Conservation (phyloP, 345 rosid species). For the Erysimum cheiranthoides region DNA sequence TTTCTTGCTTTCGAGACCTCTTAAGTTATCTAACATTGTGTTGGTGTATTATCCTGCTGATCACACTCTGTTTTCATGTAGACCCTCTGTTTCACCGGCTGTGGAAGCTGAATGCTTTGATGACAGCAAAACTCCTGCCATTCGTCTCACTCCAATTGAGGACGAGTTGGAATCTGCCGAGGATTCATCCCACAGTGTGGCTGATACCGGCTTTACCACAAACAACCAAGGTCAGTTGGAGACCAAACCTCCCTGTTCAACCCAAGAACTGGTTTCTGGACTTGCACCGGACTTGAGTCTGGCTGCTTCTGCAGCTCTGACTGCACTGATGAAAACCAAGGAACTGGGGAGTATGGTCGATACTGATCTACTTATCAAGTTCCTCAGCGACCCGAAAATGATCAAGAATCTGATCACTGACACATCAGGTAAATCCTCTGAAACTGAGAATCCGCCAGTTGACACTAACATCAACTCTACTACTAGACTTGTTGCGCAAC, state of each 20-base stretch:
- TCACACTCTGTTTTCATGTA: constrained; percentile 29
- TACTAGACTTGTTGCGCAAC: constrained; percentile 18
- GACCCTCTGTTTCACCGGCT: constrained; percentile 55
- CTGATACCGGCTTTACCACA: not conserved
- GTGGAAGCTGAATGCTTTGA: constrained; percentile 51
- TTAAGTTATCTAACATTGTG: not conserved
- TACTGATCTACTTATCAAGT: constrained; percentile 57
- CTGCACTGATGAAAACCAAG: constrained; percentile 46
- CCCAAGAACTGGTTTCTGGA: constrained; percentile 29
- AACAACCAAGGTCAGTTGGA: constrained; percentile 27
- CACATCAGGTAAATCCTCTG: constrained; percentile 31
- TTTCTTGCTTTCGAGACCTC: not conserved
- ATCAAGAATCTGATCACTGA: constrained; percentile 48
- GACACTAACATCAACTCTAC: constrained; percentile 16
- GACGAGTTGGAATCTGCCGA: constrained; percentile 49
- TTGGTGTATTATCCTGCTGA: not conserved
- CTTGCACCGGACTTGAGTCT: constrained; percentile 41
- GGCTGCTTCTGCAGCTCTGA: constrained; percentile 55
- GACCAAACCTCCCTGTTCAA: constrained; percentile 16
- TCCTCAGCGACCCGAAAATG: constrained; percentile 61
- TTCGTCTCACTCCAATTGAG: constrained; percentile 66
- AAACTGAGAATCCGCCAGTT: constrained; percentile 10
- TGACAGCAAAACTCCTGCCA: constrained; percentile 55
- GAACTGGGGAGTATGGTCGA: constrained; percentile 56
- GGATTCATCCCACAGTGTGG: constrained; percentile 33